These are phyloP conservation scores for Panellus pusillus DNA, from an alignment of 768 basidiomycete species.

Conservation along the genomic window DNA sequence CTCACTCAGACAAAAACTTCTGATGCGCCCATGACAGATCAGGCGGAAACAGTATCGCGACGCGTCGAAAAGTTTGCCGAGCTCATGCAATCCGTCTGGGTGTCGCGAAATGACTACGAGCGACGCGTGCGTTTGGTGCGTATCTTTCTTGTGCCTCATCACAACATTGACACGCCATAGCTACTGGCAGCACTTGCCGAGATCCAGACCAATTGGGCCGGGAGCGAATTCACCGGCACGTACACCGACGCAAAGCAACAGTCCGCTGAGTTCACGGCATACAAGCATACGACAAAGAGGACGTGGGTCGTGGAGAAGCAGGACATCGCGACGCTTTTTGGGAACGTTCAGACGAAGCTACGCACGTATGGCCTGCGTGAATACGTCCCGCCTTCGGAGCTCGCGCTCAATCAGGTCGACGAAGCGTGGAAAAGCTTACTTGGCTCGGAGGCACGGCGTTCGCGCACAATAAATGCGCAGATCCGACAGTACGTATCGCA, in stretches of 20 bases:
- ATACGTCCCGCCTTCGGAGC: conserved; percentile 76
- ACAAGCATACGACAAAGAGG: conserved; percentile 86
- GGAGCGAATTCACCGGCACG: conserved; percentile 64
- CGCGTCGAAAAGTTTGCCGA: conserved; percentile 96
- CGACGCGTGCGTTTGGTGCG: conserved; percentile 72
- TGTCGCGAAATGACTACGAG: conserved; percentile 89
- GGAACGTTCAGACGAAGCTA: conserved; percentile 92
- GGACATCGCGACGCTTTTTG: conserved; percentile 83
- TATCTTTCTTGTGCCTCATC: conserved; percentile 6
- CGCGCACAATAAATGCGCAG: conserved; percentile 82
- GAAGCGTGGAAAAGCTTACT: conserved; percentile 73
- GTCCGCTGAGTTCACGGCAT: conserved; percentile 67
- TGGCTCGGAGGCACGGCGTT: conserved; percentile 71
- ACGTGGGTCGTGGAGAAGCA: conserved; percentile 89
- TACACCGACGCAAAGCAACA: conserved; percentile 83
- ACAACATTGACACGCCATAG: conserved; percentile 33
- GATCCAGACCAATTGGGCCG: conserved; percentile 70
- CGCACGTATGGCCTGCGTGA: conserved; percentile 85
- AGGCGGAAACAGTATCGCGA: conserved; percentile 90
- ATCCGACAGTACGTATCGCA: conserved; percentile 73
- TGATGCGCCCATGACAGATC: conserved; percentile 53
- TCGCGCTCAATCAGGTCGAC: conserved; percentile 74
- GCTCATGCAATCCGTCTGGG: conserved; percentile 91
- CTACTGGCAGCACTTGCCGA: conserved; percentile 66
- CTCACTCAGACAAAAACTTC: background rate